These are phyloP conservation scores for Rehmannia glutinosa DNA, from an alignment of 257 asterid species.

Conservation along the genomic window DNA sequence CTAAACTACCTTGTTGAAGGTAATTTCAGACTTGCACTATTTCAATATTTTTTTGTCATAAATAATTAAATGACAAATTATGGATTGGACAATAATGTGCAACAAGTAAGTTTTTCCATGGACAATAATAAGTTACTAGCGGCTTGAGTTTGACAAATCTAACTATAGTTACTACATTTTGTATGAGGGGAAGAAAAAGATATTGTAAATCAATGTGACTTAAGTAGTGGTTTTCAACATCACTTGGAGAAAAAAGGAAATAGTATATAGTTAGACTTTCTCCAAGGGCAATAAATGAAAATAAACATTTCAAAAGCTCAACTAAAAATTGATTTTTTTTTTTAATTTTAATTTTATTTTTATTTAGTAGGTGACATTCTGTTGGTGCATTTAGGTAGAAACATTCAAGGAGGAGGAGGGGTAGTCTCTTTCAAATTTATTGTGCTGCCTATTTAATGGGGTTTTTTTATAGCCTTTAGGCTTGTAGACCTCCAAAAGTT, in stretches of 20 bases:
- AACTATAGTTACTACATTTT: neutral
- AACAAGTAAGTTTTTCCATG: neutral
- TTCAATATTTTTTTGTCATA: neutral
- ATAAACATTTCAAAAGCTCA: neutral
- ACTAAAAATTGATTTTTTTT: neutral
- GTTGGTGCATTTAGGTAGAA: conserved; percentile 38
- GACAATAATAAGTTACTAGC: conserved; percentile 4
- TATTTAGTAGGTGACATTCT: conserved; percentile 20
- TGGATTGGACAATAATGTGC: conserved; percentile 12
- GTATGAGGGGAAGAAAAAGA: neutral
- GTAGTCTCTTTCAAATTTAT: conserved; percentile 45
- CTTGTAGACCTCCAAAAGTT: neutral
- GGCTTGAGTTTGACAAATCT: conserved; percentile 3
- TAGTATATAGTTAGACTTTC: neutral
- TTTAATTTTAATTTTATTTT: neutral
- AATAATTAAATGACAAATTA: neutral
- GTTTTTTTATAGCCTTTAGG: neutral
- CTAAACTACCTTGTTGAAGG: too few relatives aligned
- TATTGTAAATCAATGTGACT: neutral
- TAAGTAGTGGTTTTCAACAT: neutral
- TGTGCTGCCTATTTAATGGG: conserved; percentile 25
- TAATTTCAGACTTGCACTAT: neutral
- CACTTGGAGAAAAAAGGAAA: neutral
- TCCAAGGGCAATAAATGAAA: neutral
- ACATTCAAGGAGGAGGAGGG: conserved; percentile 36